These are phyloP conservation scores for Cutaneotrichosporon cavernicola DNA, from an alignment of 1,284 basidiomycete species.

Conservation along the genomic window DNA sequence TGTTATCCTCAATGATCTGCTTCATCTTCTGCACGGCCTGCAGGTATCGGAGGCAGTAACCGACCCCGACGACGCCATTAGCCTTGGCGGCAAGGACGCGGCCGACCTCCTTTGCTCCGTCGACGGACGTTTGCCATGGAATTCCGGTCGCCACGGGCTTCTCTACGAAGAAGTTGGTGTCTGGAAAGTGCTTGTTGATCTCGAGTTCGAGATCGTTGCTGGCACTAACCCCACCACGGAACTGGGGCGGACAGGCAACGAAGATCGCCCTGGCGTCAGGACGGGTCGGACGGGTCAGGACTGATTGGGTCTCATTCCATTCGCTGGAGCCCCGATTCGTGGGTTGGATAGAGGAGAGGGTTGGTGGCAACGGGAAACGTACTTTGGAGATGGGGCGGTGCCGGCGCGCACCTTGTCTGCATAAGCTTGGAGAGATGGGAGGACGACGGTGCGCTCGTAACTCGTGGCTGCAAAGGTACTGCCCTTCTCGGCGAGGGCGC, in stretches of 20 bases:
- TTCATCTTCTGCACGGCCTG: constrained; percentile 58
- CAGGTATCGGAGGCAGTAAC: constrained; percentile 54
- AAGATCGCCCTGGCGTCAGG: constrained; percentile 64
- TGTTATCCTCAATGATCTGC: constrained; percentile 57
- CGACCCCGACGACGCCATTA: constrained; percentile 58
- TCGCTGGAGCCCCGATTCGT: background rate
- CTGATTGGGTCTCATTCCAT: background rate
- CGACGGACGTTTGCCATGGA: constrained; percentile 52
- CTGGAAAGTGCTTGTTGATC: constrained; percentile 81
- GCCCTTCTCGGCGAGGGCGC: constrained; percentile 80
- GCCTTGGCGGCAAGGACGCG: constrained; percentile 64
- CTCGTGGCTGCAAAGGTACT: constrained; percentile 80
- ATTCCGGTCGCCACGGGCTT: constrained; percentile 61
- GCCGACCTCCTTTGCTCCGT: constrained; percentile 61
- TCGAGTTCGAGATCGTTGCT: constrained; percentile 85
- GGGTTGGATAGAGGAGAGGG: background rate
- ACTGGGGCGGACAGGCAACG: constrained; percentile 88
- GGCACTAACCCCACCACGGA: constrained; percentile 70
- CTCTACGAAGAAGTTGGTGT: constrained; percentile 83
- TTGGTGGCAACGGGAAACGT: constrained; percentile 24
- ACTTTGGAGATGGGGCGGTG: constrained; percentile 54
- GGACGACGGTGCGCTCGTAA: constrained; percentile 82
- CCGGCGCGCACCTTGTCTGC: constrained; percentile 57
- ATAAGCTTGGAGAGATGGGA: constrained; percentile 72
- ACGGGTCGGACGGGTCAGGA: constrained; percentile 11